Conservation (phyloP, 306 rosid species). For the Prunus persica region DNA sequence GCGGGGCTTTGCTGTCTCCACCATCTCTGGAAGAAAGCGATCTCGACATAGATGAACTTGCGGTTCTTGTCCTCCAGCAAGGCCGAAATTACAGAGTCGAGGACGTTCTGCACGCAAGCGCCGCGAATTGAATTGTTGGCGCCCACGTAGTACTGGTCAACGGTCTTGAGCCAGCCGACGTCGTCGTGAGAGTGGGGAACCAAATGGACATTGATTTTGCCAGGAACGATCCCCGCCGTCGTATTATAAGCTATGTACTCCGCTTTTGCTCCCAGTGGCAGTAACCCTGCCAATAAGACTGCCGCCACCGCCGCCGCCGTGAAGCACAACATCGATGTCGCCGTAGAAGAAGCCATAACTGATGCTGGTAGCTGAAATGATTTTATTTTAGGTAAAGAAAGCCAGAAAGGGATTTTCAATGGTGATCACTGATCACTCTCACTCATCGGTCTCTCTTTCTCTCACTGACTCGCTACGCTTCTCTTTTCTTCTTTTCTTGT, state of each 20-base stretch:
- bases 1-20: constrained; percentile 79
- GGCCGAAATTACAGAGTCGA: constrained; percentile 72
- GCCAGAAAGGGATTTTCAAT: neutral
- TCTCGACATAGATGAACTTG: constrained; percentile 74
- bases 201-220: constrained; percentile 60
- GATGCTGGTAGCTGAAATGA: neutral
- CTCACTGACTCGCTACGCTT: neutral
- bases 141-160: constrained; percentile 84
- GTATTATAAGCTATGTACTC: constrained; percentile 67
- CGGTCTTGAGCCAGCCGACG: constrained; percentile 90
- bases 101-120: constrained; percentile 79
- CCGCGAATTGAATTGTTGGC: constrained; percentile 87
- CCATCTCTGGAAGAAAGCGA: constrained; percentile 88
- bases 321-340: constrained; percentile 21
- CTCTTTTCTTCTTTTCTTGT: neutral
- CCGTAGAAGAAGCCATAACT: constrained; percentile 20
- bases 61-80: constrained; percentile 70
- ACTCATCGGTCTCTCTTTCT: neutral
- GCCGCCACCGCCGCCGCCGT: neutral
- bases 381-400: neutral
- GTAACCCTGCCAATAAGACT: constrained; percentile 25
- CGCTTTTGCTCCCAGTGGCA: constrained; percentile 26
- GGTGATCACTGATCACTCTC: neutral
- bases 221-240: constrained; percentile 43
- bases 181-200: constrained; percentile 91